Conservation (phyloP, 2,329 filamentous ascomycete species). For the Aquanectria penicillioides region DNA sequence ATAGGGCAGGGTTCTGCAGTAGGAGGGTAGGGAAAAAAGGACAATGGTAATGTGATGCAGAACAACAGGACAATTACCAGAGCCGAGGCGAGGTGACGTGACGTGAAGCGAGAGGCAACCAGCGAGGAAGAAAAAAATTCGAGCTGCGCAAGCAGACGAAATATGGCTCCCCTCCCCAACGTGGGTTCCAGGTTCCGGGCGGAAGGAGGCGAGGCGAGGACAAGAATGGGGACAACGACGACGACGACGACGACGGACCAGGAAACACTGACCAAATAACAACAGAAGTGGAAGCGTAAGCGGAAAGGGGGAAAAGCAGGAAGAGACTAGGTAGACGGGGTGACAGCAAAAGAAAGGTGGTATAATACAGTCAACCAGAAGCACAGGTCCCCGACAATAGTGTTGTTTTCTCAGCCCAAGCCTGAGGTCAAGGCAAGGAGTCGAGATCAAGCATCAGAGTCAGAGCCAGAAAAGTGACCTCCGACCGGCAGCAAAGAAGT, state of each 20-base stretch:
- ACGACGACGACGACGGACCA: background rate
- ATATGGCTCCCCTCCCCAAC: conserved; percentile 5
- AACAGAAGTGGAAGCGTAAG: background rate
- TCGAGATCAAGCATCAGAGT: no score
- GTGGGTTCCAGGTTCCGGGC: conserved; percentile 10
- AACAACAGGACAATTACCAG: background rate
- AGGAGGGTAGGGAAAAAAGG: no score
- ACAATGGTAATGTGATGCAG: no score
- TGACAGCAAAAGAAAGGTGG: conserved; percentile 6
- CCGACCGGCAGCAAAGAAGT: conserved; percentile 2
- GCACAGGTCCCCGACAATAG: no score
- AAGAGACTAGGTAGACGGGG: background rate
- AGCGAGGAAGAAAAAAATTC: background rate
- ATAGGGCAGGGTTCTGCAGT: no score
- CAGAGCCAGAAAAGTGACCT: background rate
- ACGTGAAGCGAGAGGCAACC: background rate
- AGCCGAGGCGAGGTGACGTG: conserved; percentile 1
- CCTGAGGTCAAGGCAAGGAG: background rate
- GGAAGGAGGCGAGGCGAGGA: conserved; percentile 9
- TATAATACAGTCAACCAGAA: background rate
- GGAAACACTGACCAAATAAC: no score
- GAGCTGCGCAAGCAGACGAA: conserved; percentile 5
- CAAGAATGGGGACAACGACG: background rate
- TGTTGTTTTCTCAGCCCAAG: background rate
- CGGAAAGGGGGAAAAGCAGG: background rate